Conservation (phyloP, 345 rosid genomes). For the Laguncularia racemosa region DNA sequence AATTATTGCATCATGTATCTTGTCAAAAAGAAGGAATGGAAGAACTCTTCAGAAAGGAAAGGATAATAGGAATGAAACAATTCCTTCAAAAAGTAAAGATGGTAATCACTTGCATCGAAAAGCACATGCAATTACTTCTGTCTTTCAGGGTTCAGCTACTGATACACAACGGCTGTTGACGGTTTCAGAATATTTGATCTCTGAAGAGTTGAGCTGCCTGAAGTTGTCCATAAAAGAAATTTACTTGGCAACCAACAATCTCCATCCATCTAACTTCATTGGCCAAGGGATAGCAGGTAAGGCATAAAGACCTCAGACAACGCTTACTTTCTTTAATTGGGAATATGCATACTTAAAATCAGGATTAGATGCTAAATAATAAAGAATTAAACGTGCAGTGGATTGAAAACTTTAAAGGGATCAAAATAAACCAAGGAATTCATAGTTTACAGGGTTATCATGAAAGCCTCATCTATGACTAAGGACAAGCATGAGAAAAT, state of each 20-base stretch:
- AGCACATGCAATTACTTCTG: no score
- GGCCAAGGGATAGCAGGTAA: slow-evolving; percentile 63
- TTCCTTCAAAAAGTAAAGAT: neutral
- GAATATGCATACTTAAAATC: neutral
- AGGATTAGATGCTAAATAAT: neutral
- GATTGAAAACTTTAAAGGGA: no score
- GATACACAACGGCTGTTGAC: neutral
- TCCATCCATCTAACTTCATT: slow-evolving; percentile 39
- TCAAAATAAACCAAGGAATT: no score
- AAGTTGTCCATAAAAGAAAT: slow-evolving; percentile 40
- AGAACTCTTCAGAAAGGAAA: slow-evolving; percentile 8
- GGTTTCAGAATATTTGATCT: slow-evolving; percentile 14
- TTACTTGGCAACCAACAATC: slow-evolving; percentile 41
- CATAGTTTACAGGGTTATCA: no score
- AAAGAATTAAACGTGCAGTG: neutral
- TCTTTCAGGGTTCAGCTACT: neutral
- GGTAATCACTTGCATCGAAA: neutral
- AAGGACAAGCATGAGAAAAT: no score
- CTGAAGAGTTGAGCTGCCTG: slow-evolving; percentile 13
- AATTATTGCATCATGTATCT: slow-evolving; percentile 21
- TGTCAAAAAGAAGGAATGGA: slow-evolving; percentile 10
- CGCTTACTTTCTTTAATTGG: neutral
- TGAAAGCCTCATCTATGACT: no score
- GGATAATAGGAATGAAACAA: slow-evolving; percentile 2
- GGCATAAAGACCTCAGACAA: slow-evolving; percentile 5